A percentile compares a stretch with the other conserved stretches of the same genome.
These are phyloP conservation scores for fission yeast (Schizosaccharomyces pombe) DNA, from an alignment of 805 yeast genomes.

Conservation along the genomic window DNA sequence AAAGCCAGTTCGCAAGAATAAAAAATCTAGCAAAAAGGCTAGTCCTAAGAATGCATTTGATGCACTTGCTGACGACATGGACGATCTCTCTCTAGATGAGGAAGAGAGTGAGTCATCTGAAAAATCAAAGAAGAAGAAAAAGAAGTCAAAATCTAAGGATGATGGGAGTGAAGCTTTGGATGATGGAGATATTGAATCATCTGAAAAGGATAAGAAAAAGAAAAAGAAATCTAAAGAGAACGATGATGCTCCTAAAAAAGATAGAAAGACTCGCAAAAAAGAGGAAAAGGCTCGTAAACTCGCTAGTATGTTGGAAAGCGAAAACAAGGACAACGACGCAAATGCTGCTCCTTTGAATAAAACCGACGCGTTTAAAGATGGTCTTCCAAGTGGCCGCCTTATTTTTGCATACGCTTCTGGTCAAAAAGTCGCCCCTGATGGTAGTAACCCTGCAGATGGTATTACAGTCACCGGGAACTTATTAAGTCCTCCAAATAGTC, in stretches of 20 bases:
- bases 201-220: background rate
- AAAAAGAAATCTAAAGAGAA: background rate
- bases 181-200: background rate
- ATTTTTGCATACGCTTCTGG: constrained; percentile 13
- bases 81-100: background rate
- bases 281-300: constrained; percentile 1
- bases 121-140: background rate
- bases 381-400: background rate
- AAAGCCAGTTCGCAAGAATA: background rate
- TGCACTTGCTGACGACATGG: background rate
- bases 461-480: constrained; percentile 4
- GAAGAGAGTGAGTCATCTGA: background rate
- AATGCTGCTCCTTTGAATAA: background rate
- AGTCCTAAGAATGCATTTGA: background rate
- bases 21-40: background rate
- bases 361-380: background rate
- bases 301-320: background rate
- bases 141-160: background rate
- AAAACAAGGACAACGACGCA: background rate
- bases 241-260: background rate
- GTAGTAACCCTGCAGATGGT: constrained; percentile 4
- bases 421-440: constrained; percentile 23
- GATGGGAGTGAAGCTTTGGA: background rate
- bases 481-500: constrained; percentile 4
- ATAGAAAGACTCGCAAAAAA: background rate